Evolutionary conservation across 1,284 basidiomycete genomes (phyloP).

Genomic region (Pseudozyma thailandica): DNA sequence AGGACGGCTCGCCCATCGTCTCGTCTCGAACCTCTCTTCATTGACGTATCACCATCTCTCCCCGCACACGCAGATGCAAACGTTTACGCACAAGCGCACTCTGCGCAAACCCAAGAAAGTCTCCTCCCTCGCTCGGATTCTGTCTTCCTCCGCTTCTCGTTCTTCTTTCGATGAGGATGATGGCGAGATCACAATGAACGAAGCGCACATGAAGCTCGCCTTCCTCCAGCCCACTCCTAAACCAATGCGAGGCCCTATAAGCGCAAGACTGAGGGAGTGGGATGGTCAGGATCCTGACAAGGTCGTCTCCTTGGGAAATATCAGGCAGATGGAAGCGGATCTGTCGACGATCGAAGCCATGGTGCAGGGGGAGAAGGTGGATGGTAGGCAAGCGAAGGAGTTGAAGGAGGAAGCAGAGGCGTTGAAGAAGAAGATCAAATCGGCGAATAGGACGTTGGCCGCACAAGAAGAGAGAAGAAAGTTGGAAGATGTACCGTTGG

Average conservation of each 20-base stretch:
- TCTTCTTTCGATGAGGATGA: neutral
- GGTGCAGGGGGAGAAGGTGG: neutral
- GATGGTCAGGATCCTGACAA: conserved; percentile 46
- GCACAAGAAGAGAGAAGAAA: conserved; percentile 6
- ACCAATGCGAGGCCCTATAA: conserved; percentile 38
- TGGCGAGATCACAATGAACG: conserved; percentile 16
- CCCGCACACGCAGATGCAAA: conserved; percentile 61
- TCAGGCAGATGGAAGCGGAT: conserved; percentile 32
- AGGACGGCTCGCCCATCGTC: conserved; percentile 37
- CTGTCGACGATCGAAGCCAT: conserved; percentile 15
- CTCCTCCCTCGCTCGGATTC: conserved; percentile 27
- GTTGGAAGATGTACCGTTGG: conserved; percentile 18
- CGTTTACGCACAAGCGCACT: neutral
- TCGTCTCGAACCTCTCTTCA: conserved; percentile 50
- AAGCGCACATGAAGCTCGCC: conserved; percentile 15
- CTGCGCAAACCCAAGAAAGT: conserved; percentile 20
- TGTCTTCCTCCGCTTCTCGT: conserved; percentile 7
- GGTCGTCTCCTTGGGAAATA: conserved; percentile 15
- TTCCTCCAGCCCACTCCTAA: conserved; percentile 34
- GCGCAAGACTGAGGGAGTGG: conserved; percentile 21
- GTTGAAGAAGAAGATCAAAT: conserved; percentile 30
- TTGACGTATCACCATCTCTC: conserved; percentile 64
- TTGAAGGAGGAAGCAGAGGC: conserved; percentile 21
- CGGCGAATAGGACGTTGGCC: neutral
- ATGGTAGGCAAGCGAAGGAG: conserved; percentile 18